Conservation (phyloP, 148 eudicot species). For the Vaccinium darrowii region DNA sequence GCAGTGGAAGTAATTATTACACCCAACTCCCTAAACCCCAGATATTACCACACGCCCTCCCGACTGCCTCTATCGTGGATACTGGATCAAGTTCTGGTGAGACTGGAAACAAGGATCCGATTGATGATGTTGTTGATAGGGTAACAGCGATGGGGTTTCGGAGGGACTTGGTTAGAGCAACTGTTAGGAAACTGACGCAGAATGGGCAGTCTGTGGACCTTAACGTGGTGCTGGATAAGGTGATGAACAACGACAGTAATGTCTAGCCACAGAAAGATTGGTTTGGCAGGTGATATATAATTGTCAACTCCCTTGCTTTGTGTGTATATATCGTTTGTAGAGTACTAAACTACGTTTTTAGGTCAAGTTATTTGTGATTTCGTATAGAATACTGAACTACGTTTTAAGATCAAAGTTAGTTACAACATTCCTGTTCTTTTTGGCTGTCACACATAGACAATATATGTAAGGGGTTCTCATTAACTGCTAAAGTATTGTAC, state of each 20-base stretch:
- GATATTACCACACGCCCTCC: conserved; percentile 17
- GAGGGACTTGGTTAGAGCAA: conserved; percentile 22
- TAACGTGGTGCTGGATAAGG: conserved; percentile 31
- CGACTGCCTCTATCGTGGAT: conserved; percentile 16
- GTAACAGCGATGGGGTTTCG: conserved; percentile 30
- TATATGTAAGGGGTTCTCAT: background rate
- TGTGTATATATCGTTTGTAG: background rate
- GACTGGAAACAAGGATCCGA: conserved; percentile 20
- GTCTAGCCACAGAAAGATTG: background rate
- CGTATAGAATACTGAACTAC: background rate
- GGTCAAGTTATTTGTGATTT: background rate
- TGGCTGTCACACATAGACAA: background rate
- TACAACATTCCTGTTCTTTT: background rate
- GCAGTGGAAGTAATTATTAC: conserved; percentile 7
- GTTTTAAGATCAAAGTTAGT: background rate
- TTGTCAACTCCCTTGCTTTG: background rate
- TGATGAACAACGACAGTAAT: conserved; percentile 17
- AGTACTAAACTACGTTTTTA: background rate
- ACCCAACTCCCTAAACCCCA: conserved; percentile 10
- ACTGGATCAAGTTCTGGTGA: conserved; percentile 15
- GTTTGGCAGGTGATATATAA: conserved; percentile 4
- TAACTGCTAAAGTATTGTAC: background rate
- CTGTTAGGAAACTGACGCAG: conserved; percentile 21
- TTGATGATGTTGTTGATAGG: conserved; percentile 28
- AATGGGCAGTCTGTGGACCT: conserved; percentile 28